These are phyloP conservation scores for Kokia cookei DNA, from an alignment of 441 rosid genomes.

Conservation along the genomic window DNA sequence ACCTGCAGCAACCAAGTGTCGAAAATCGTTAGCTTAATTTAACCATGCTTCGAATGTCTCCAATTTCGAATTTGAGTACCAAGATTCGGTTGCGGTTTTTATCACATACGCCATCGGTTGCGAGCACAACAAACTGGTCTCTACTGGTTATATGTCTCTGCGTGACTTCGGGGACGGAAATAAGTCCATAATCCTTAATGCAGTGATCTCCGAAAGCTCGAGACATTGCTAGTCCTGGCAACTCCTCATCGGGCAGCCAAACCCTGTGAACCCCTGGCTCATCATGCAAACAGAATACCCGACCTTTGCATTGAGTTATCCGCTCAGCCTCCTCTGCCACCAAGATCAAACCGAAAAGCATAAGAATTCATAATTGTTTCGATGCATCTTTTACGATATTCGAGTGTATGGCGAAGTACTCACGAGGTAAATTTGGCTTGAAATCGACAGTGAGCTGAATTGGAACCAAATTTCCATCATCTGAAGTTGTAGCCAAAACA, in stretches of 20 bases:
- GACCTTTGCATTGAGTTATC: slow-evolving; percentile 56
- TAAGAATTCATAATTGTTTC: background rate
- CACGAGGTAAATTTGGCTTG: slow-evolving; percentile 83
- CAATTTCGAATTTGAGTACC: background rate
- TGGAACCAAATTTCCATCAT: slow-evolving; percentile 64
- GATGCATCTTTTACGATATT: background rate
- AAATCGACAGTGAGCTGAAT: slow-evolving; percentile 85
- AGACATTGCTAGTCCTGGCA: slow-evolving; percentile 90
- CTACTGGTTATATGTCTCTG: slow-evolving; percentile 55
- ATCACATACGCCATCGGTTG: slow-evolving; percentile 81
- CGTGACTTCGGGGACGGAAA: slow-evolving; percentile 81
- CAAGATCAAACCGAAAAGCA: background rate
- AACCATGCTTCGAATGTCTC: background rate
- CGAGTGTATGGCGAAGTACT: slow-evolving; percentile 21
- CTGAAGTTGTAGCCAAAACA: slow-evolving; percentile 70
- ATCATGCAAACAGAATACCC: slow-evolving; percentile 67
- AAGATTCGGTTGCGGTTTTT: background rate
- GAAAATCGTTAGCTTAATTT: background rate
- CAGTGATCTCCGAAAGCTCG: slow-evolving; percentile 96
- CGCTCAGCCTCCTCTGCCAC: slow-evolving; percentile 80
- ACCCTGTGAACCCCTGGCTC: slow-evolving; percentile 91
- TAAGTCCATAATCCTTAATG: slow-evolving; percentile 67
- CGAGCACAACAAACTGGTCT: slow-evolving; percentile 80
- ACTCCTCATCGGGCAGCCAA: slow-evolving; percentile 76
- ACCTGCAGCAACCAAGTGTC: slow-evolving; percentile 33